Evolutionary conservation across 371 early-diverging fungal genomes (phyloP).

Genomic region (Mortierella sp.): DNA sequence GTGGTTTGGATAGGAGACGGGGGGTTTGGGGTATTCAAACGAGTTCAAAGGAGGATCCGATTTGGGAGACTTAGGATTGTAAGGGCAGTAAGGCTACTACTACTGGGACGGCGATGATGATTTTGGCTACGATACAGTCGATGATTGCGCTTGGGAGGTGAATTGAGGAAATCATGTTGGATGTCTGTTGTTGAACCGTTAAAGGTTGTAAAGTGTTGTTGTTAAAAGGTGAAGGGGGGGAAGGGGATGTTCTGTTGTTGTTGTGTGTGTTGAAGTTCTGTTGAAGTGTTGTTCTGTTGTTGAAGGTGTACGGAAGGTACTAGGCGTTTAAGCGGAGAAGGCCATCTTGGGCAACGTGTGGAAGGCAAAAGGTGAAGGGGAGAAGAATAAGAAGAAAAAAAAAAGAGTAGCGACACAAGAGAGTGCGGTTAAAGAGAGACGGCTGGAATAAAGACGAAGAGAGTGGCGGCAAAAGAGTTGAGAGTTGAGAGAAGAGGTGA

Average conservation of each 20-base stretch:
- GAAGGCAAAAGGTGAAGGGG: slow-evolving; percentile 1
- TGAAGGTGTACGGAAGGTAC: slow-evolving; percentile 20
- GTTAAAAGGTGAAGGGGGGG: slow-evolving; percentile 12
- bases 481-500: not conserved
- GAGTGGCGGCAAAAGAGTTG: not conserved
- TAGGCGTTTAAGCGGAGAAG: slow-evolving; percentile 52
- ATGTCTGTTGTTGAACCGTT: slow-evolving; percentile 29
- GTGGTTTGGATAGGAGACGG: not conserved
- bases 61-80: slow-evolving; percentile 27
- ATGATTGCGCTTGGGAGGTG: slow-evolving; percentile 36
- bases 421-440: slow-evolving; percentile 13
- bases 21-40: slow-evolving; percentile 6
- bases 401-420: slow-evolving; percentile 4
- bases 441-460: slow-evolving; percentile 2
- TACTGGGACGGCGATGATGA: slow-evolving; percentile 37
- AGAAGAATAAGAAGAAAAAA: slow-evolving; percentile 7
- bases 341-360: slow-evolving; percentile 32
- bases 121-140: slow-evolving; percentile 29
- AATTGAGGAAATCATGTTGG: slow-evolving; percentile 53
- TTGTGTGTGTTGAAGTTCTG: slow-evolving; percentile 11
- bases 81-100: slow-evolving; percentile 37
- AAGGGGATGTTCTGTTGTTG: slow-evolving; percentile 16
- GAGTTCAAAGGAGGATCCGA: not conserved
- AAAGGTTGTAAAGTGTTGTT: slow-evolving; percentile 31
- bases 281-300: slow-evolving; percentile 17